Percentiles rank a stretch among this genome's conserved stretches.
phyloP scores from a whole-genome alignment of 106 monocot species.

The Triglochin maritima region DNA sequence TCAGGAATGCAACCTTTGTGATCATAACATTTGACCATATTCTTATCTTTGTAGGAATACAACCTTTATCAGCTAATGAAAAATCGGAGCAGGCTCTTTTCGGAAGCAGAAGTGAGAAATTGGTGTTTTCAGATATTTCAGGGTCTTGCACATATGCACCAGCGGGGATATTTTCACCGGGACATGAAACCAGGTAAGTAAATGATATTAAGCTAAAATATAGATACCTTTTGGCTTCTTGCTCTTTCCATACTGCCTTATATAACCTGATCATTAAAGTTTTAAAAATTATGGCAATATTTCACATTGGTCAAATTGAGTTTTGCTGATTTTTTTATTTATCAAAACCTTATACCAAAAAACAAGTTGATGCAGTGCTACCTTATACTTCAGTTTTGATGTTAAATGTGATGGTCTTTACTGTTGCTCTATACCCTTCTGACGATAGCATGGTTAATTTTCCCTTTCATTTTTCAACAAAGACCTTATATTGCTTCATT shows the following conservation, averaged over 20 bases:
- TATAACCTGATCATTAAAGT: background rate
- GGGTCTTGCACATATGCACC: conserved; percentile 90
- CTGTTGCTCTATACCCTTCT: too few species aligned
- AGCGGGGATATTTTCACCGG: conserved; percentile 81
- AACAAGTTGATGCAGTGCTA: too few species aligned
- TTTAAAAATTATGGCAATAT: too few species aligned
- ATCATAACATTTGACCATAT: background rate
- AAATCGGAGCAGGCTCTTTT: conserved; percentile 50
- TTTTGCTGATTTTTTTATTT: background rate
- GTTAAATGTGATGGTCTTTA: too few species aligned
- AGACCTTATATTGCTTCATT: background rate
- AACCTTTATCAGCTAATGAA: conserved; percentile 96
- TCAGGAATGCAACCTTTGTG: background rate
- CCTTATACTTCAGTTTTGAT: too few species aligned
- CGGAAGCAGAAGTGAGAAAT: conserved; percentile 64
- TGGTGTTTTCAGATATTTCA: conserved; percentile 98
- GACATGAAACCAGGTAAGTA: conserved; percentile 85
- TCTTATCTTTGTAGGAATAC: conserved; percentile 45
- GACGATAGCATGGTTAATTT: background rate
- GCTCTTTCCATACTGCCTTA: background rate
- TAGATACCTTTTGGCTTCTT: background rate
- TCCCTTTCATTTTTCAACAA: background rate
- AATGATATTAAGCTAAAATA: background rate
- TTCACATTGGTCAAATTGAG: background rate
- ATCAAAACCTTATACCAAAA: too few species aligned